A percentile compares a stretch with the other conserved stretches of the same genome.
phyloP scores from a whole-genome alignment of 371 early-diverging fungal genomes.

The Mucor lusitanicus region DNA sequence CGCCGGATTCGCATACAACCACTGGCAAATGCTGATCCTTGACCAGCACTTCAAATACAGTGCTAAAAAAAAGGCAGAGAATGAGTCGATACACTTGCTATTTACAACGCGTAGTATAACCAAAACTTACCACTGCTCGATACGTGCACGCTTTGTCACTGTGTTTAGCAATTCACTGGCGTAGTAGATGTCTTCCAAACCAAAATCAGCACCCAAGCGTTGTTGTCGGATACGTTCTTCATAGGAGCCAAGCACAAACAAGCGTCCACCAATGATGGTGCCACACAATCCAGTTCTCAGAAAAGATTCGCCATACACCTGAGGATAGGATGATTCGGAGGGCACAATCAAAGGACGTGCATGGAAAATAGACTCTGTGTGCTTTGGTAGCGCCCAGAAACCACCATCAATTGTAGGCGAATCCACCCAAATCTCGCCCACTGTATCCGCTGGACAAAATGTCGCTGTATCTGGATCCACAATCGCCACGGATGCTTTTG shows the following conservation, averaged over 20 bases:
- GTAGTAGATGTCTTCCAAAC: slow-evolving; percentile 53
- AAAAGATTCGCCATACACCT: slow-evolving; percentile 52
- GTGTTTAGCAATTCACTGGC: slow-evolving; percentile 55
- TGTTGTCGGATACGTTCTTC: slow-evolving; percentile 71
- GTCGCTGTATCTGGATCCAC: slow-evolving; percentile 78
- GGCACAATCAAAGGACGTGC: slow-evolving; percentile 59
- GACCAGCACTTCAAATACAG: slow-evolving; percentile 61
- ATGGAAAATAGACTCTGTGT: slow-evolving; percentile 70
- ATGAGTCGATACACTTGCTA: neutral
- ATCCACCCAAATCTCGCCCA: slow-evolving; percentile 84
- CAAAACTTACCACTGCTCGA: slow-evolving; percentile 54
- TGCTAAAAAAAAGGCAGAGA: slow-evolving; percentile 41
- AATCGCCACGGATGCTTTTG: slow-evolving; percentile 59
- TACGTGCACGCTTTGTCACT: slow-evolving; percentile 41
- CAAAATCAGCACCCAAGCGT: slow-evolving; percentile 36
- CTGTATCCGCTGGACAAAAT: slow-evolving; percentile 65
- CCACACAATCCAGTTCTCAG: slow-evolving; percentile 79
- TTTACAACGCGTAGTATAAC: neutral
- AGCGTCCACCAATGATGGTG: slow-evolving; percentile 65
- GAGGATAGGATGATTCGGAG: slow-evolving; percentile 45
- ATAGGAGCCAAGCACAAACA: slow-evolving; percentile 73
- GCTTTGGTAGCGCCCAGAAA: slow-evolving; percentile 75
- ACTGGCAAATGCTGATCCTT: slow-evolving; percentile 69
- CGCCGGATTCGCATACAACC: slow-evolving; percentile 62
- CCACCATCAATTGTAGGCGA: slow-evolving; percentile 68